Percentiles rank a stretch among this genome's conserved stretches.
phyloP scores from a whole-genome alignment of 805 yeast genomes.

The Wickerhamiella kurtzmanii region DNA sequence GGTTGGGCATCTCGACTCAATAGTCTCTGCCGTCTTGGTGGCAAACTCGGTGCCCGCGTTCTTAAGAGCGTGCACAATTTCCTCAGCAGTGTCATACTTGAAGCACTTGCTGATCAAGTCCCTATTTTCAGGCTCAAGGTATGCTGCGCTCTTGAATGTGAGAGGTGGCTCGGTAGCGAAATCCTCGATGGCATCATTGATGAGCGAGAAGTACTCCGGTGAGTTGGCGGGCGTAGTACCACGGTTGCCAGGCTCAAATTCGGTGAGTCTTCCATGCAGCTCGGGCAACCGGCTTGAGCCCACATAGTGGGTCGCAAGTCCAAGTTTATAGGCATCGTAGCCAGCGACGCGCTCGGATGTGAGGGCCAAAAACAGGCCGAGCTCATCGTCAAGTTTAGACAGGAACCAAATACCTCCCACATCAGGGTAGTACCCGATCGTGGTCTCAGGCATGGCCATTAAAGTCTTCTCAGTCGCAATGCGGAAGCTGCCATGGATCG shows the following conservation, averaged over 20 bases:
- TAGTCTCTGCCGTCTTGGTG: constrained; percentile 36
- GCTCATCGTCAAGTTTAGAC: constrained; percentile 64
- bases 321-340: constrained; percentile 65
- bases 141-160: constrained; percentile 39
- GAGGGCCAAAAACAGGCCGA: constrained; percentile 75
- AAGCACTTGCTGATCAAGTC: constrained; percentile 59
- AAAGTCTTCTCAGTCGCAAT: constrained; percentile 83
- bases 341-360: constrained; percentile 75
- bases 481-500: constrained; percentile 84
- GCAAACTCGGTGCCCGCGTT: constrained; percentile 57
- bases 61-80: constrained; percentile 32
- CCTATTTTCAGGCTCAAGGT: constrained; percentile 36
- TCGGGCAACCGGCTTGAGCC: constrained; percentile 49
- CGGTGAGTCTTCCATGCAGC: constrained; percentile 51
- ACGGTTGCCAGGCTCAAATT: constrained; percentile 32
- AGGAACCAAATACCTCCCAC: constrained; percentile 88
- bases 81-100: constrained; percentile 36
- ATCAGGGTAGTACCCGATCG: constrained; percentile 91
- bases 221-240: constrained; percentile 16
- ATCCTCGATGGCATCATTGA: constrained; percentile 66
- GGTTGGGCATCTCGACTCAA: constrained; percentile 60
- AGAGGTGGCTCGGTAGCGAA: constrained; percentile 36
- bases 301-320: constrained; percentile 84
- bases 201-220: constrained; percentile 29
- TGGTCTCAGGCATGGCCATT: constrained; percentile 97